Percentiles rank a stretch among this genome's conserved stretches.
These are phyloP conservation scores for Aureobasidium sp. DNA, from an alignment of 2,329 filamentous ascomycete species.

Conservation along the genomic window DNA sequence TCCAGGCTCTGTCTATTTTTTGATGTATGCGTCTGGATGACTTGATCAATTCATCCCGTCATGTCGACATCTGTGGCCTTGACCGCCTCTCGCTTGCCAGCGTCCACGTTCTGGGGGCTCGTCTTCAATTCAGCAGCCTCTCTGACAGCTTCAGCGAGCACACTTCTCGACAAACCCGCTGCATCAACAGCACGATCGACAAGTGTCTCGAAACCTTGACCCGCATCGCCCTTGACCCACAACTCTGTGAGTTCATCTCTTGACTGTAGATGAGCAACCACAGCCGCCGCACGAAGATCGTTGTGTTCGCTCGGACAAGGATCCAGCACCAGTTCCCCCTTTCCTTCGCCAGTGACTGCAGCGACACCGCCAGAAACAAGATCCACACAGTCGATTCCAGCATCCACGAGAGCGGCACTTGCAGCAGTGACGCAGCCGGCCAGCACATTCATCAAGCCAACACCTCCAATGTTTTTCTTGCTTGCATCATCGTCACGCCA, in stretches of 20 bases:
- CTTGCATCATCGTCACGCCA: slow-evolving; percentile 44
- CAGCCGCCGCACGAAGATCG: slow-evolving; percentile 72
- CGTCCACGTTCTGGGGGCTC: slow-evolving; percentile 13
- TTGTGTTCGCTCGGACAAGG: slow-evolving; percentile 75
- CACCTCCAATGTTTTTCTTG: slow-evolving; percentile 44
- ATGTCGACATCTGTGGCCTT: slow-evolving; percentile 22
- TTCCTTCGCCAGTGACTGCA: slow-evolving; percentile 37
- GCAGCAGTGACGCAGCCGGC: slow-evolving; percentile 90
- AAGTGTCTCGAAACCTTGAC: slow-evolving; percentile 44
- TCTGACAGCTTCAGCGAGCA: slow-evolving; percentile 55
- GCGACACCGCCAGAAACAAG: slow-evolving; percentile 84
- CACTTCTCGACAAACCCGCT: slow-evolving; percentile 51
- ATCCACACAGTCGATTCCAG: slow-evolving; percentile 92
- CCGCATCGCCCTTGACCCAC: slow-evolving; percentile 76
- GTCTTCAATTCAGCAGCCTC: slow-evolving; percentile 44
- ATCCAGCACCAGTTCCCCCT: slow-evolving; percentile 60
- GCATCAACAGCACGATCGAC: slow-evolving; percentile 59
- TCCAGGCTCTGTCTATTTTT: neutral
- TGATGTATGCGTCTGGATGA: neutral
- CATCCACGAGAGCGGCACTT: slow-evolving; percentile 86
- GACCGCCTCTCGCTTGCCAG: slow-evolving; percentile 12
- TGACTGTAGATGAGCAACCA: slow-evolving; percentile 79
- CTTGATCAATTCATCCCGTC: slow-evolving; percentile 24
- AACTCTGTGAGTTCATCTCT: slow-evolving; percentile 90
- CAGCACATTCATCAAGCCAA: slow-evolving; percentile 87